These are phyloP conservation scores for Discostella stelligera DNA, from an alignment of 352 stramenopile species.

Conservation along the genomic window DNA sequence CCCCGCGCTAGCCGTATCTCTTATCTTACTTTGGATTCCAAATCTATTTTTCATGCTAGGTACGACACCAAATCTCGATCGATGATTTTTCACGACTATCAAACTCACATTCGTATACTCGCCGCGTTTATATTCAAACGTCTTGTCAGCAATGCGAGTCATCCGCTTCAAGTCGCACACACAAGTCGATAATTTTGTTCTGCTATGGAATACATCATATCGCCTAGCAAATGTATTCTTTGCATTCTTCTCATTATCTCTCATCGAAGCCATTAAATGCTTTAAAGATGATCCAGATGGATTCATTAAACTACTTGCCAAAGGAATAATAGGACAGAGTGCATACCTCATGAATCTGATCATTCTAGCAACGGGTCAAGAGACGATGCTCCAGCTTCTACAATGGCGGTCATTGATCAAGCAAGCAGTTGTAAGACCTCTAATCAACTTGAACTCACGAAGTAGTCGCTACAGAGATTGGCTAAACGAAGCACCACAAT, in stretches of 20 bases:
- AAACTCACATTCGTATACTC: neutral
- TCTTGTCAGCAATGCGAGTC: conserved; percentile 13
- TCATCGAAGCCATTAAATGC: conserved; percentile 34
- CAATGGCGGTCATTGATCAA: conserved; percentile 47
- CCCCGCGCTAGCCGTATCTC: conserved; percentile 22
- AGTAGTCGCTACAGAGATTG: conserved; percentile 37
- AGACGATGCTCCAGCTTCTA: conserved; percentile 34
- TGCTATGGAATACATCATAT: conserved; percentile 49
- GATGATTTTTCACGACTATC: neutral
- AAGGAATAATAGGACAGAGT: conserved; percentile 27
- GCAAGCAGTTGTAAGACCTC: conserved; percentile 36
- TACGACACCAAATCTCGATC: neutral
- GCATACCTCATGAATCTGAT: conserved; percentile 37
- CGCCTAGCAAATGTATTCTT: conserved; percentile 46
- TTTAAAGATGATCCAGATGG: conserved; percentile 19
- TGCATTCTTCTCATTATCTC: conserved; percentile 41
- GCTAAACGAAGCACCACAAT: conserved; percentile 33
- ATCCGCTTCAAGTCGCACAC: conserved; percentile 48
- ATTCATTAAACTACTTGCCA: conserved; percentile 7
- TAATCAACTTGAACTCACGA: conserved; percentile 42
- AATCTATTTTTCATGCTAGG: conserved; percentile 28
- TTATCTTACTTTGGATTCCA: conserved; percentile 45
- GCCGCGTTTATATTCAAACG: no score
- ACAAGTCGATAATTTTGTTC: conserved; percentile 46
- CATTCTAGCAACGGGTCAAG: conserved; percentile 37